Percentiles rank a stretch among this genome's conserved stretches.
Evolutionary conservation across 257 asterid genomes (phyloP).

Genomic region (Ilex asprella): DNA sequence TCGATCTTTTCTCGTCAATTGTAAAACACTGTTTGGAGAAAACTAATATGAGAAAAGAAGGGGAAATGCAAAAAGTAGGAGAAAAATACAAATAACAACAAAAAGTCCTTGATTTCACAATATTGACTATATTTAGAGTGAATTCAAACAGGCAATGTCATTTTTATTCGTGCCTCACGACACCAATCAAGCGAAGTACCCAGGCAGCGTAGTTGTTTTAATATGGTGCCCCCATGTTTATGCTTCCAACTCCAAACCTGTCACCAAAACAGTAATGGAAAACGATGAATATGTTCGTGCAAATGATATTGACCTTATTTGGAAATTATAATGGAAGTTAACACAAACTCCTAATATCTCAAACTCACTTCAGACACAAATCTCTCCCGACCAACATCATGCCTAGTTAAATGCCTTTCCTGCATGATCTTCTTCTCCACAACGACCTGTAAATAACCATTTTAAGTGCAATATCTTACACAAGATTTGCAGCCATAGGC

Average conservation of each 20-base stretch:
- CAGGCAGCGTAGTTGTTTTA: constrained; percentile 75
- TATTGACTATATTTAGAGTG: not conserved
- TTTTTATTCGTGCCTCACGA: constrained; percentile 58
- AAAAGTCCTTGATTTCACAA: not conserved
- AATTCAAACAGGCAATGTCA: not conserved
- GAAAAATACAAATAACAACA: not conserved
- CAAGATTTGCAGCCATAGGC: too few species aligned
- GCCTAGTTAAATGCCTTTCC: constrained; percentile 68
- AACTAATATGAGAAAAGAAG: constrained; percentile 2
- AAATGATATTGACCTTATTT: not conserved
- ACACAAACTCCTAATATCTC: not conserved
- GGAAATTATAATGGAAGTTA: not conserved
- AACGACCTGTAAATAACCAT: constrained; percentile 49
- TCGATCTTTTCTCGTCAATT: constrained; percentile 85
- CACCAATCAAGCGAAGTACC: constrained; percentile 97
- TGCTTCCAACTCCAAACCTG: constrained; percentile 97
- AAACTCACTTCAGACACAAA: constrained; percentile 70
- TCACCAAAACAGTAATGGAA: not conserved
- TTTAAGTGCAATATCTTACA: not conserved
- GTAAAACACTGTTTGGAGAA: constrained; percentile 59
- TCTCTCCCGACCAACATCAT: constrained; percentile 70
- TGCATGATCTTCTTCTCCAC: constrained; percentile 88
- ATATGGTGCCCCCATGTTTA: constrained; percentile 80
- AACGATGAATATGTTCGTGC: not conserved
- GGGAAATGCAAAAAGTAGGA: not conserved